These are phyloP conservation scores for Ganoderma lingzhi DNA, from an alignment of 1,284 basidiomycete species.

Conservation along the genomic window DNA sequence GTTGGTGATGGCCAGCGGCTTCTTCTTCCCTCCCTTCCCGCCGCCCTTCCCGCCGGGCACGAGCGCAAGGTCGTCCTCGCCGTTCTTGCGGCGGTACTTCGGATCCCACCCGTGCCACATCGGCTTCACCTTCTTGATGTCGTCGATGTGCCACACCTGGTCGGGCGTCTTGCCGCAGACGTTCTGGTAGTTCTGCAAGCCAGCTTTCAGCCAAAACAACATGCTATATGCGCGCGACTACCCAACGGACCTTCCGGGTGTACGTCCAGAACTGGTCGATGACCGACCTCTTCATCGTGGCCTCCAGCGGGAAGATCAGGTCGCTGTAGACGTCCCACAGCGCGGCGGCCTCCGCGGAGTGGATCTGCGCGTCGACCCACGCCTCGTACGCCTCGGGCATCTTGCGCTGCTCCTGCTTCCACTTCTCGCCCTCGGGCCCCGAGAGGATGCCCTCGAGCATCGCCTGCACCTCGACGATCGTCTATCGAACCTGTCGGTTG, in stretches of 20 bases:
- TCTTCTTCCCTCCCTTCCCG: constrained; percentile 49
- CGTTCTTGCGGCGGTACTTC: constrained; percentile 35
- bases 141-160: constrained; percentile 68
- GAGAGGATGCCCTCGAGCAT: constrained; percentile 66
- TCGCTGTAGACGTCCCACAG: constrained; percentile 59
- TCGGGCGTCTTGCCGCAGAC: constrained; percentile 63
- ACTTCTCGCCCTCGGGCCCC: constrained; percentile 56
- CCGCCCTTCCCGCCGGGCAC: constrained; percentile 26
- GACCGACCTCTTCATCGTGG: constrained; percentile 54
- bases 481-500: constrained; percentile 47
- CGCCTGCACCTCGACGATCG: constrained; percentile 67
- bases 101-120: constrained; percentile 59
- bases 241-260: constrained; percentile 61
- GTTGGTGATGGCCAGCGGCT: constrained; percentile 58
- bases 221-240: not conserved
- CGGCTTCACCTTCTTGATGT: constrained; percentile 57
- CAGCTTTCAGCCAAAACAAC: not conserved
- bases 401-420: constrained; percentile 54
- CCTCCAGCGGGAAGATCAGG: constrained; percentile 64
- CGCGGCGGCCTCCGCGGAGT: constrained; percentile 63
- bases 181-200: constrained; percentile 62
- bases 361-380: constrained; percentile 73
- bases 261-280: constrained; percentile 71
- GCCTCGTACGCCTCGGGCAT: constrained; percentile 65
- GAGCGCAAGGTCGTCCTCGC: constrained; percentile 39